Evolutionary conservation across 2,329 filamentous ascomycete genomes (phyloP).

Genomic region (Botryotinia narcissicola): DNA sequence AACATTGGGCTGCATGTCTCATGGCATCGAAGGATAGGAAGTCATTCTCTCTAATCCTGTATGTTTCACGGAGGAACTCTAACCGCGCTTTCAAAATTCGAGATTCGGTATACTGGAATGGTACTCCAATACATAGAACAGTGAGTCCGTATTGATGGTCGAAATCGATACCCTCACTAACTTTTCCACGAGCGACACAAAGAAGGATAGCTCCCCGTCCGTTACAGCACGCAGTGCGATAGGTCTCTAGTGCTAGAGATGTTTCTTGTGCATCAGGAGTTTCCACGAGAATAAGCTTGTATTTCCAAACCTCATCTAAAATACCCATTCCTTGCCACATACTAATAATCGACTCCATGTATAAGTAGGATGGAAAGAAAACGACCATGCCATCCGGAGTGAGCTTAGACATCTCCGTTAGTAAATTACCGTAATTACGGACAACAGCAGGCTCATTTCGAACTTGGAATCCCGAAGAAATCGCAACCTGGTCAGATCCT

Average conservation of each 20-base stretch:
- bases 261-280: conserved; percentile 98
- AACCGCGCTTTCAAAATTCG: conserved; percentile 93
- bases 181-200: conserved; percentile 94
- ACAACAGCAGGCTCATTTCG: conserved; percentile 96
- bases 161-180: conserved; percentile 97
- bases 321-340: conserved; percentile 99
- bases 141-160: conserved; percentile 97
- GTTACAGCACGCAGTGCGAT: conserved; percentile 96
- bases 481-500: conserved; percentile 87
- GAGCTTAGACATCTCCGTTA: conserved; percentile 93
- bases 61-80: conserved; percentile 95
- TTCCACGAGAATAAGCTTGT: conserved; percentile 96
- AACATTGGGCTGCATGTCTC: conserved; percentile 95
- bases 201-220: conserved; percentile 89
- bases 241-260: conserved; percentile 90
- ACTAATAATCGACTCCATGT: conserved; percentile 98
- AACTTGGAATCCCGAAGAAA: conserved; percentile 92
- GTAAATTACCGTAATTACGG: conserved; percentile 87
- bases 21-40: conserved; percentile 99
- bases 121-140: conserved; percentile 93
- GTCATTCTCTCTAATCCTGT: conserved; percentile 94
- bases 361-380: conserved; percentile 97
- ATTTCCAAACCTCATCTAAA: conserved; percentile 96
- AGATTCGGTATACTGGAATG: conserved; percentile 98
- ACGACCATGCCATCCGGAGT: conserved; percentile 98